These are phyloP conservation scores for Penicillium sp. DNA, from an alignment of 2,329 filamentous ascomycete species.

Conservation along the genomic window DNA sequence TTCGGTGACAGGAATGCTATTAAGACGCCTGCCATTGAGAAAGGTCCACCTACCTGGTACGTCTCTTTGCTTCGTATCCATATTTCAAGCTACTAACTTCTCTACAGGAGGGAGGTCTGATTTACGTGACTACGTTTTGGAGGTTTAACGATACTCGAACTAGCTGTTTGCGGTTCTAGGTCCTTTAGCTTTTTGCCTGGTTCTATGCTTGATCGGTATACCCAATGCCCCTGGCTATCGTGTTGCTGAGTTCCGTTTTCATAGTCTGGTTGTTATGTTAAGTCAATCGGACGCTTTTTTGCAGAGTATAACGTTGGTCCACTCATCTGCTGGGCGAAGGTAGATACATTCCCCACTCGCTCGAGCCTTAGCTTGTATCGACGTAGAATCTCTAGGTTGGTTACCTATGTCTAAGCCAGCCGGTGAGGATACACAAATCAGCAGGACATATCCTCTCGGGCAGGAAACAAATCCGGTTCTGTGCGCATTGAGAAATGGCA, in stretches of 20 bases:
- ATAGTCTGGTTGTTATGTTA: background rate
- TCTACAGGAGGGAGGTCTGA: conserved; percentile 30
- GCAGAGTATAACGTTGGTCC: background rate
- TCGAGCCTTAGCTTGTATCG: background rate
- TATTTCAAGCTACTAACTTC: conserved; percentile 14
- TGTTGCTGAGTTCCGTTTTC: background rate
- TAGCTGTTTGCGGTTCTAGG: background rate
- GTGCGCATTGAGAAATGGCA: conserved; percentile 16
- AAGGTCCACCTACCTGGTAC: conserved; percentile 36
- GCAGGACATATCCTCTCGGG: conserved; percentile 13
- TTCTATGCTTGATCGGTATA: conserved; percentile 9
- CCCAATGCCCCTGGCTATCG: conserved; percentile 8
- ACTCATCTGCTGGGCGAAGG: background rate
- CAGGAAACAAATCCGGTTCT: too few relatives aligned
- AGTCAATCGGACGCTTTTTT: background rate
- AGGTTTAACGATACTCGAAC: background rate
- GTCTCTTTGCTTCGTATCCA: conserved; percentile 7
- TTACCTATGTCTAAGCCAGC: background rate
- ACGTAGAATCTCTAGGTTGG: background rate
- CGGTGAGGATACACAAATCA: background rate
- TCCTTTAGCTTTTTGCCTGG: background rate
- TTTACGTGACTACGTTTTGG: background rate
- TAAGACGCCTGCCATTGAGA: conserved; percentile 33
- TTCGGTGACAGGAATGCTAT: conserved; percentile 77
- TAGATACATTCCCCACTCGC: too few relatives aligned